Percentiles rank a stretch among this genome's conserved stretches.
These are phyloP conservation scores for Suillus americanus DNA, from an alignment of 768 basidiomycete species.

Conservation along the genomic window DNA sequence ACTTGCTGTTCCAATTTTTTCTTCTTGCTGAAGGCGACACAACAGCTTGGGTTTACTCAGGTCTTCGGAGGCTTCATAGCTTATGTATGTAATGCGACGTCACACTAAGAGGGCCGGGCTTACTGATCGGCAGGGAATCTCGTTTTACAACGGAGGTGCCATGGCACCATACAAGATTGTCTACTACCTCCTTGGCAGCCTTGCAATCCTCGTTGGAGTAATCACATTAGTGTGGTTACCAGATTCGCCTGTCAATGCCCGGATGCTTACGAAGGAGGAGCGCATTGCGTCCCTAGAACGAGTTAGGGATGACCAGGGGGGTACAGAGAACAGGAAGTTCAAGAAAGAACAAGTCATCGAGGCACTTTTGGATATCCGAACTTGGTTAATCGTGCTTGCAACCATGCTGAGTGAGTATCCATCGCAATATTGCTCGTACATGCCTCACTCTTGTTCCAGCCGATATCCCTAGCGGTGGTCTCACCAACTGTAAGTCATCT, in stretches of 20 bases:
- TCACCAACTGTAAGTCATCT: slow-evolving; percentile 15
- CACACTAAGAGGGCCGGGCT: background rate
- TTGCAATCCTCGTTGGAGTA: slow-evolving; percentile 37
- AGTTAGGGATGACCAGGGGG: slow-evolving; percentile 36
- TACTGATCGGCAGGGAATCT: slow-evolving; percentile 25
- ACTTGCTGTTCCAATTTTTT: background rate
- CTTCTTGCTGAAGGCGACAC: slow-evolving; percentile 1
- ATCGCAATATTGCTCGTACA: background rate
- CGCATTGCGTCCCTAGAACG: slow-evolving; percentile 40
- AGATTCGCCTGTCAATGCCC: slow-evolving; percentile 40
- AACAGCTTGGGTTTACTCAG: slow-evolving; percentile 29
- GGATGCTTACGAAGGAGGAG: slow-evolving; percentile 35
- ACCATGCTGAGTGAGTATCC: slow-evolving; percentile 20
- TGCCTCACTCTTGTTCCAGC: slow-evolving; percentile 11
- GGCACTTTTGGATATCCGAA: slow-evolving; percentile 24
- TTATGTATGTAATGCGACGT: slow-evolving; percentile 22
- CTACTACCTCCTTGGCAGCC: slow-evolving; percentile 37
- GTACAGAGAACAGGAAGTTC: slow-evolving; percentile 26
- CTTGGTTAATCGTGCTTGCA: slow-evolving; percentile 29
- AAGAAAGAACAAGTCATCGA: slow-evolving; percentile 28
- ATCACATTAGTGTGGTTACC: slow-evolving; percentile 37
- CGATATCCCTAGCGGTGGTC: slow-evolving; percentile 22
- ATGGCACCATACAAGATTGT: slow-evolving; percentile 38
- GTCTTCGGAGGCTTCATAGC: slow-evolving; percentile 40
- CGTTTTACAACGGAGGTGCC: slow-evolving; percentile 32